Percentiles rank a stretch among this genome's conserved stretches.
Conservation (phyloP, 176 grass and related monocot genomes). For the Oryza coarctata region DNA sequence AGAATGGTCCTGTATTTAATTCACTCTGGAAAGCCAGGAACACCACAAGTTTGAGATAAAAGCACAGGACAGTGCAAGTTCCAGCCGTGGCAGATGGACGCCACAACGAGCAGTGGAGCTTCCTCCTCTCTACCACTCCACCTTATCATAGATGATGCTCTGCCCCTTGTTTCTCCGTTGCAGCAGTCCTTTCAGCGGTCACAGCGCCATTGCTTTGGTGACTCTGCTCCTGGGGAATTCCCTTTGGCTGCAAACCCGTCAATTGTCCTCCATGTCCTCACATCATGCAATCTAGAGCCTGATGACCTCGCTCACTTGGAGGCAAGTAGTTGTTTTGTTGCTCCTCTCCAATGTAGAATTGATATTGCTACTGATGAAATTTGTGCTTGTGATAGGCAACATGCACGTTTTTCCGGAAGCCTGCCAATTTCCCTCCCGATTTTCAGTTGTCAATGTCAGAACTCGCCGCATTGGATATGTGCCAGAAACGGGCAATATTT, state of each 20-base stretch:
- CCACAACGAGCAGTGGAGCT: constrained; percentile 60
- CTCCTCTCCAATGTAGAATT: constrained; percentile 51
- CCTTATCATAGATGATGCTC: constrained; percentile 66
- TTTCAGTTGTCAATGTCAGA: constrained; percentile 75
- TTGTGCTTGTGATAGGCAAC: constrained; percentile 63
- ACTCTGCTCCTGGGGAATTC: constrained; percentile 74
- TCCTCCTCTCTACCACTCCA: constrained; percentile 61
- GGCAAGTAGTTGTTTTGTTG: constrained; percentile 65
- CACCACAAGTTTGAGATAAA: constrained; percentile 23
- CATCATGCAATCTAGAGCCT: constrained; percentile 63
- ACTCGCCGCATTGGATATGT: constrained; percentile 89
- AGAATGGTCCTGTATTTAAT: constrained; percentile 27
- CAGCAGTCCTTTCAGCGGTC: constrained; percentile 71
- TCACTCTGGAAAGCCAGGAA: not conserved
- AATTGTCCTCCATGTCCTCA: constrained; percentile 84
- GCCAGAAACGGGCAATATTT: constrained; percentile 82
- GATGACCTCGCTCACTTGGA: constrained; percentile 87
- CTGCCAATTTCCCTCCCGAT: constrained; percentile 82
- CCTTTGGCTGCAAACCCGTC: constrained; percentile 84
- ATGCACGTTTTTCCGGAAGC: constrained; percentile 88
- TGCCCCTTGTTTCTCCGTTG: constrained; percentile 62
- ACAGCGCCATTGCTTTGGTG: constrained; percentile 64
- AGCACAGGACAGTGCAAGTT: constrained; percentile 33
- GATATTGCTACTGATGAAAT: constrained; percentile 70
- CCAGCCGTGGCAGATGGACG: constrained; percentile 55